Conservation (phyloP, 352 stramenopile genomes). For the Phytophthora idaei region DNA sequence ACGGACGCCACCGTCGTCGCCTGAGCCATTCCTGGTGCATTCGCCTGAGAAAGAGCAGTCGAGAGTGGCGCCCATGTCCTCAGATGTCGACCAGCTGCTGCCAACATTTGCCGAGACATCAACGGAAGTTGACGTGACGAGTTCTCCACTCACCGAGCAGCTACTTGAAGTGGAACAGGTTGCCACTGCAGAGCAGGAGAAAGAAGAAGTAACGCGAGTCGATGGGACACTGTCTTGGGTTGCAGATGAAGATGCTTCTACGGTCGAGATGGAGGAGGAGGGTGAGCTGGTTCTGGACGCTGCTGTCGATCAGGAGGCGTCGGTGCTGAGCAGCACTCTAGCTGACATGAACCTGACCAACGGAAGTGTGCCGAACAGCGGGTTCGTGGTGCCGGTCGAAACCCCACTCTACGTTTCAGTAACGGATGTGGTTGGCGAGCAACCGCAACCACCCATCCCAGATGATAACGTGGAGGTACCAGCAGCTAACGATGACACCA, state of each 20-base stretch:
- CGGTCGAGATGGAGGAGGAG: slow-evolving; percentile 1
- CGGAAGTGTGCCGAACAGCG: background rate
- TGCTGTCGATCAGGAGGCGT: slow-evolving; percentile 16
- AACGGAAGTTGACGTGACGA: background rate
- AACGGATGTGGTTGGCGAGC: background rate
- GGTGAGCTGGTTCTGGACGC: slow-evolving; percentile 6
- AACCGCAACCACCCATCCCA: slow-evolving; percentile 4
- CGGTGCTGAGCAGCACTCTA: slow-evolving; percentile 14
- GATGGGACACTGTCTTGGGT: background rate
- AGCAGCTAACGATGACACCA: background rate
- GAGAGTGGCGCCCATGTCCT: slow-evolving; percentile 21
- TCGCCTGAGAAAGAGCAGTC: slow-evolving; percentile 33
- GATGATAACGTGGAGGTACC: slow-evolving; percentile 16
- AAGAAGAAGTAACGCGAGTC: background rate
- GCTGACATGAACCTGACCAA: slow-evolving; percentile 32
- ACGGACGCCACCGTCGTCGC: slow-evolving; percentile 23
- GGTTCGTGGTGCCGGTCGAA: background rate
- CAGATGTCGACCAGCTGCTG: slow-evolving; percentile 8
- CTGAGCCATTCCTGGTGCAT: slow-evolving; percentile 29
- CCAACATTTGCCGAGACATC: slow-evolving; percentile 5
- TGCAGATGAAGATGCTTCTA: background rate
- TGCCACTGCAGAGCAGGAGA: background rate
- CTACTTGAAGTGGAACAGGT: background rate
- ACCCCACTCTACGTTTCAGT: background rate
- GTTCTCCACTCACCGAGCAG: background rate